Conservation (phyloP, 768 basidiomycete genomes). For the Agaricus blazei region DNA sequence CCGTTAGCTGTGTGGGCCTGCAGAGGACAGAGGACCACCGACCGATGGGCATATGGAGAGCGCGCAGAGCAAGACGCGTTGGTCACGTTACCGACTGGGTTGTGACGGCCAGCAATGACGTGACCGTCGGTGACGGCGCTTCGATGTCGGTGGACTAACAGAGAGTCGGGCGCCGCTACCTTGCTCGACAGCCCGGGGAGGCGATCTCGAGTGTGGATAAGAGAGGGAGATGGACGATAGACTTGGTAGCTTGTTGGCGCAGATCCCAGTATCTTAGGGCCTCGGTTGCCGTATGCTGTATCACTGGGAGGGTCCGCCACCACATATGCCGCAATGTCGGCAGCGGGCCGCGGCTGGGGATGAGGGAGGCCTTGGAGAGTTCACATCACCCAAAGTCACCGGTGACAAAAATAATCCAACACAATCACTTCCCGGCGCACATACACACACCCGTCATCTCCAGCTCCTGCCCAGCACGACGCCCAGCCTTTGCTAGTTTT, state of each 20-base stretch:
- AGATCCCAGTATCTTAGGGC: too few relatives aligned
- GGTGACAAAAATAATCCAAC: conserved; percentile 2
- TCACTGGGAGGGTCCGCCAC: too few relatives aligned
- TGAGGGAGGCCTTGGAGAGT: too few relatives aligned
- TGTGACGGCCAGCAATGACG: not conserved
- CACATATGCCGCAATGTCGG: too few relatives aligned
- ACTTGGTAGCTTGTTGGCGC: too few relatives aligned
- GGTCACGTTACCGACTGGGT: conserved; percentile 11
- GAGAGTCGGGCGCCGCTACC: not conserved
- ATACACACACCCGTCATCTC: not conserved
- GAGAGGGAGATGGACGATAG: too few relatives aligned
- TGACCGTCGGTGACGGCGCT: not conserved
- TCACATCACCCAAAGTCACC: not conserved
- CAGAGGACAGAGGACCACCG: not conserved
- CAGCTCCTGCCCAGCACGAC: conserved; percentile 6
- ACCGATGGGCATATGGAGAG: conserved; percentile 1
- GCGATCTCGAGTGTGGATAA: too few relatives aligned
- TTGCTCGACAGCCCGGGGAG: too few relatives aligned
- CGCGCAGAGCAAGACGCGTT: conserved; percentile 1
- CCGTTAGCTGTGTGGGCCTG: too few relatives aligned
- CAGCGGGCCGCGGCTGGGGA: too few relatives aligned
- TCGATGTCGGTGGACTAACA: not conserved
- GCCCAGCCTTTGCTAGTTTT: not conserved
- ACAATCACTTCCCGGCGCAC: not conserved
- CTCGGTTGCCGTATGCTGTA: too few relatives aligned